Evolutionary conservation across 768 basidiomycete species (phyloP).

Genomic region (Dendrothele bispora): DNA sequence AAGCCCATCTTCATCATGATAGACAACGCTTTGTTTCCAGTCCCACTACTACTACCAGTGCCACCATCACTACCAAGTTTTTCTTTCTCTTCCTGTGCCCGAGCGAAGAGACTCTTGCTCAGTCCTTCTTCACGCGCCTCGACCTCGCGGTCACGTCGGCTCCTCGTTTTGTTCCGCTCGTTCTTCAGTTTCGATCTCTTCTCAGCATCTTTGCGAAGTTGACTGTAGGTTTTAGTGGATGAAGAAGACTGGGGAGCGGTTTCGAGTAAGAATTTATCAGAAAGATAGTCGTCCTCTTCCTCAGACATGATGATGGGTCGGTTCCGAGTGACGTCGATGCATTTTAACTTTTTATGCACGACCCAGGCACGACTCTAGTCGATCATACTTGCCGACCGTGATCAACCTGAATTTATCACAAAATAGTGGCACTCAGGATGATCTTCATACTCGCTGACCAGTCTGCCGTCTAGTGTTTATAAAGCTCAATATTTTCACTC

Average conservation of each 20-base stretch:
- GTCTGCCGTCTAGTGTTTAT: no score
- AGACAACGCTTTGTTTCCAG: slow-evolving; percentile 73
- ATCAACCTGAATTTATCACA: no score
- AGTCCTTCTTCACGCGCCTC: slow-evolving; percentile 80
- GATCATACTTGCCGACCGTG: no score
- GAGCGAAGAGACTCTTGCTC: slow-evolving; percentile 77
- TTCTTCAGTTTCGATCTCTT: slow-evolving; percentile 60
- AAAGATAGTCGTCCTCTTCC: slow-evolving; percentile 85
- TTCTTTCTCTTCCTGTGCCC: slow-evolving; percentile 64
- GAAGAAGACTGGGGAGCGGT: slow-evolving; percentile 28
- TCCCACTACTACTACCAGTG: no score
- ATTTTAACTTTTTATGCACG: no score
- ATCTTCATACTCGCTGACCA: no score
- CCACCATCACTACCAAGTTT: slow-evolving; percentile 45
- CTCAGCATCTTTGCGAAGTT: slow-evolving; percentile 67
- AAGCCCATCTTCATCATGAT: slow-evolving; percentile 98
- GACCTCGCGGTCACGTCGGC: slow-evolving; percentile 65
- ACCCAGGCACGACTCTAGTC: no score
- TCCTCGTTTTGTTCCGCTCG: slow-evolving; percentile 65
- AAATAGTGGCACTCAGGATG: no score
- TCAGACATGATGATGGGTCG: slow-evolving; percentile 50
- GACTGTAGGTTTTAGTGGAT: slow-evolving; percentile 63
- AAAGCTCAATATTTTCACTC: no score
- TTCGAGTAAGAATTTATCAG: slow-evolving; percentile 76
- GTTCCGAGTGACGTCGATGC: no score